Evolutionary conservation across 495 filamentous ascomycete species (phyloP).

Genomic region (Xylaria longipes): DNA sequence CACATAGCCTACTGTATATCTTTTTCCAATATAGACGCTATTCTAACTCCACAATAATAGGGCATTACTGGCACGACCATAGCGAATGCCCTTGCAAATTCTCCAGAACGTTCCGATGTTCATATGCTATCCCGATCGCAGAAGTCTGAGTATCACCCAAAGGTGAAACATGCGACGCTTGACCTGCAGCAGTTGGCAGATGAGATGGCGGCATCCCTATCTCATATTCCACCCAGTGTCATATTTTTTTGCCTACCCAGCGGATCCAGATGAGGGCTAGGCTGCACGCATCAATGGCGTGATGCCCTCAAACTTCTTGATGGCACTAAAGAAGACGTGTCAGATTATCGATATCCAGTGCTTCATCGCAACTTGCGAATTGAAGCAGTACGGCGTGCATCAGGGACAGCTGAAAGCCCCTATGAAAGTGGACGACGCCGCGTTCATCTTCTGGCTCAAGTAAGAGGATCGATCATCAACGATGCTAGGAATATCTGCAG

Average conservation of each 20-base stretch:
- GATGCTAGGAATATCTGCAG: slow-evolving; percentile 46
- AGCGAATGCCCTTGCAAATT: slow-evolving; percentile 48
- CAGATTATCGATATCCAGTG: slow-evolving; percentile 51
- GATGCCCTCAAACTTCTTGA: slow-evolving; percentile 60
- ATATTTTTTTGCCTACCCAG: slow-evolving; percentile 58
- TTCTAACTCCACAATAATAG: slow-evolving; percentile 18
- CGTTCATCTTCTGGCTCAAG: slow-evolving; percentile 41
- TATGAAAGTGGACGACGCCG: slow-evolving; percentile 51
- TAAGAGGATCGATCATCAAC: slow-evolving; percentile 43
- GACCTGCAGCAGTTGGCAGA: slow-evolving; percentile 51
- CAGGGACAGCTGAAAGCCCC: slow-evolving; percentile 60
- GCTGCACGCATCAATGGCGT: slow-evolving; percentile 51
- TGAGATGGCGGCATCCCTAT: slow-evolving; percentile 51
- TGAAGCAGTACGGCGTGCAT: slow-evolving; percentile 65
- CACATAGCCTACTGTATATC: neutral
- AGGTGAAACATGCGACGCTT: slow-evolving; percentile 53
- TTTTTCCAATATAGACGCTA: neutral
- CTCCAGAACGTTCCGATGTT: slow-evolving; percentile 50
- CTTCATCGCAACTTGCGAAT: slow-evolving; percentile 59
- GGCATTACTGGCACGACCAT: slow-evolving; percentile 59
- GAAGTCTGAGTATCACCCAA: slow-evolving; percentile 46
- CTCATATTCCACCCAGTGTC: slow-evolving; percentile 52
- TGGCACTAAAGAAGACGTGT: slow-evolving; percentile 54
- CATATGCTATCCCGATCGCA: slow-evolving; percentile 54
- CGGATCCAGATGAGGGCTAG: slow-evolving; percentile 52